Base-by-base conservation (phyloP, 2,329 filamentous ascomycete genomes). In the Aspergillus chevalieri region DNA sequence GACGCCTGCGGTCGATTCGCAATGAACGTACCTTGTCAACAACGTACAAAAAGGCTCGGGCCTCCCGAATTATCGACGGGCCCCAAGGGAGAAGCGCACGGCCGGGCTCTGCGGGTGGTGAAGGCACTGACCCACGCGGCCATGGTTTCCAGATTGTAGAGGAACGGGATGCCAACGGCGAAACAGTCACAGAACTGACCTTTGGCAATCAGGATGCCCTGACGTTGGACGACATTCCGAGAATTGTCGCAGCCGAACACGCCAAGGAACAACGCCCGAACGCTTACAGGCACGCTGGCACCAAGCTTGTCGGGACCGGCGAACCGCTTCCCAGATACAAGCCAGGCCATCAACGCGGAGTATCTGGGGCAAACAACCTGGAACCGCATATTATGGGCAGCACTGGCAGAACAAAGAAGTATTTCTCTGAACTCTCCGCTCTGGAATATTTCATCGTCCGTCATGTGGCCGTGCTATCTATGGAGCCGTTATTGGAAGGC, bases 371-470 rank as follows among this genome's bases (percentile, higher is more conserved):
- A n/a, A 65, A 59, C n/a, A 12, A 9, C 10, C 65, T 76, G 43
- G 74, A 77, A 43, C 61, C 71, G 44, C 62, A 64, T 10, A 68
- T 71, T 8, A 63, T 68, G 7, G 83, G 86, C 30, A 74, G 80
- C 17, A 76, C 80, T 5, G 75, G 79, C 52, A 78, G 64, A 71
- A 78, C 70, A 1, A 89, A 92, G 64, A 88, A 85, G 59, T 98
- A 95, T 72, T 98, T 98, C 66, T 96, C 93, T 0, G 93, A 98
- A 65, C 79, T 98, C 5, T 95, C 93, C 2, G 90, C 89, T 0
- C 76, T 98, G 26, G 93, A 98, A 65, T 97, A 96, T 66, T 97
- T 98, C 68, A 97, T 97, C 60, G 88, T 97, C 43, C 86, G 93
- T 22, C 92, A 97, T 62, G 83, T 97, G 49, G 93, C 93, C 8